Evolutionary conservation across 805 yeast species (phyloP), one percentile per base, ranked within the genome.

Genomic region (Teunomyces panamensis): DNA sequence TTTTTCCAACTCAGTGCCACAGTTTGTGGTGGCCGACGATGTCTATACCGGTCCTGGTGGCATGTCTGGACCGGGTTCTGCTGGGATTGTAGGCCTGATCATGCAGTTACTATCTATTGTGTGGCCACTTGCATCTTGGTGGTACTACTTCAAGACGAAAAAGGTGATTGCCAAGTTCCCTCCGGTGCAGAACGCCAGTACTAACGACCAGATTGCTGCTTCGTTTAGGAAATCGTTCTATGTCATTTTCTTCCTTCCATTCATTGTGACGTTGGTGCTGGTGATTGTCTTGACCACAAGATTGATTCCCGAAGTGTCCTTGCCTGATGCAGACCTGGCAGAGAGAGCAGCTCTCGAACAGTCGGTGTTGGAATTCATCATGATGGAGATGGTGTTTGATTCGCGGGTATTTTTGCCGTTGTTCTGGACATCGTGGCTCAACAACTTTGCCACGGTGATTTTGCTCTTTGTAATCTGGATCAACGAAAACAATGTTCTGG

Each of bases 391-490:
- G 10, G 9, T 17, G 2, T 37, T 20, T n/a, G 13, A 5, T 16
- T 17, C 37, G 14, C 30, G 13, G 26, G 24, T 26, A 9, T 13
- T 32, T 4, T 9, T 32, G 20, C 11, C 37, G 29, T 4, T 30
- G 14, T 24, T 42, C 30, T 42, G 45, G 45, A 7, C 48, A 4
- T 7, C 17, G 9, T 44, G 47, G 47, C 20, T 27, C 20, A 29
- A 28, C 35, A n/a, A 20, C 32, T 52, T 58, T 42, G 9, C 49
- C 9, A 26, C 47, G 11, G 48, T 64, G 49, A 26, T 45, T 6
- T 33, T 46, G 11, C 34, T 65, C 11, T 67, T 57, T 48, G 53
- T 48, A 44, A 59, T 65, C 42, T 67, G 71, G 71, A 56, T 65
- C 34, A 64, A 54, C 42, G 62, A 59, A 33, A 65, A 65, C 49